Conservation (phyloP, 2,329 filamentous ascomycete species). For the Massarina eburnea region DNA sequence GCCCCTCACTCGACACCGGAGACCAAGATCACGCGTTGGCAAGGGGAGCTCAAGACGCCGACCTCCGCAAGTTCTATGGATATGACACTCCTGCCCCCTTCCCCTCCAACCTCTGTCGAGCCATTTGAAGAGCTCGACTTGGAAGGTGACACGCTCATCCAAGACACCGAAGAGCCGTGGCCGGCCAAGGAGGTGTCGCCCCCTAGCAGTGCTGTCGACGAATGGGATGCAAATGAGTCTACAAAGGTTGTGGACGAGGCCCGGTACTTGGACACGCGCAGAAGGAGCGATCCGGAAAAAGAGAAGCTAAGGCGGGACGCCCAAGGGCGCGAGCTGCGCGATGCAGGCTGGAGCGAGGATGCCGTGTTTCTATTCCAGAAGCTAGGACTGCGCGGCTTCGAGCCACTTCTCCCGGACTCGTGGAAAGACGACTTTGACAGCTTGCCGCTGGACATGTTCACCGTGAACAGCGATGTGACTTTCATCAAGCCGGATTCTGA, state of each 20-base stretch:
- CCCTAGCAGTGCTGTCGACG: slow-evolving; percentile 13
- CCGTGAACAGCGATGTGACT: slow-evolving; percentile 43
- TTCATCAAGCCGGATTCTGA: slow-evolving; percentile 50
- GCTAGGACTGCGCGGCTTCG: slow-evolving; percentile 57
- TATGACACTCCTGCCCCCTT: slow-evolving; percentile 30
- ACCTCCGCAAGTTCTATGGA: slow-evolving; percentile 20
- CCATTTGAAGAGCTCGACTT: slow-evolving; percentile 20
- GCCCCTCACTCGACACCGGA: slow-evolving; percentile 27
- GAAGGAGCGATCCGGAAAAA: slow-evolving; percentile 22
- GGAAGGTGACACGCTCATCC: slow-evolving; percentile 36
- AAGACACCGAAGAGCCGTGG: slow-evolving; percentile 11
- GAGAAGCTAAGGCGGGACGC: slow-evolving; percentile 27
- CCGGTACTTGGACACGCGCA: slow-evolving; percentile 27
- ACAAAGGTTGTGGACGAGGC: slow-evolving; percentile 39
- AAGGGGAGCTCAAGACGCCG: slow-evolving; percentile 18
- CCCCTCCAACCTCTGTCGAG: slow-evolving; percentile 28
- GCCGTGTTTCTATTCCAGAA: slow-evolving; percentile 57
- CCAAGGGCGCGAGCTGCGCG: slow-evolving; percentile 40
- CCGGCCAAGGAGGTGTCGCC: no score
- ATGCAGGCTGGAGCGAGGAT: slow-evolving; percentile 53
- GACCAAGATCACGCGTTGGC: slow-evolving; percentile 26
- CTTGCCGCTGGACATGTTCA: slow-evolving; percentile 57
- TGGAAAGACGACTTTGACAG: slow-evolving; percentile 59
- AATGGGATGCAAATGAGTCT: slow-evolving; percentile 41
- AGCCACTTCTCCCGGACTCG: slow-evolving; percentile 55